phyloP scores from a whole-genome alignment of 305 asterid species.

The Coffea humblotiana region DNA sequence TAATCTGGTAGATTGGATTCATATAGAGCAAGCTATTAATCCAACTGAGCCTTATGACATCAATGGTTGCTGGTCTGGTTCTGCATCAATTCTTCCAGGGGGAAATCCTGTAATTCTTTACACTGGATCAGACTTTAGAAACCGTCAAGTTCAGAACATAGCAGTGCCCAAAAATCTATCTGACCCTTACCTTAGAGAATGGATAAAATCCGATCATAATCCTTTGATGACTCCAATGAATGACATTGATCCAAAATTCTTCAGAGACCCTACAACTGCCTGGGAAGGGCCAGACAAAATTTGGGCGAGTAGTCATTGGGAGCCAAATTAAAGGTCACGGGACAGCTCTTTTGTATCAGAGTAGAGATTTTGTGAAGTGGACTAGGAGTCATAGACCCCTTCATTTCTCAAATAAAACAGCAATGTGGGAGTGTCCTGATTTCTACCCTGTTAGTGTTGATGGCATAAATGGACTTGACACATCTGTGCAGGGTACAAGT shows the following conservation, averaged over 20 bases:
- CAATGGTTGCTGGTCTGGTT: constrained; percentile 64
- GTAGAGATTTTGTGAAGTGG: constrained; percentile 55
- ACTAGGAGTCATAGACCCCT: constrained; percentile 32
- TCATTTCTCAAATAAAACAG: constrained; percentile 48
- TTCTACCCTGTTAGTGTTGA: constrained; percentile 45
- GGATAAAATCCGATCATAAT: constrained; percentile 55
- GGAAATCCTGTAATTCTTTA: constrained; percentile 48
- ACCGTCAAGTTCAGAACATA: constrained; percentile 54
- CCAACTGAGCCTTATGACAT: constrained; percentile 53
- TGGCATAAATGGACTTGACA: constrained; percentile 43
- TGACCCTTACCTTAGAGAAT: constrained; percentile 55
- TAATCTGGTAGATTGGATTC: constrained; percentile 63
- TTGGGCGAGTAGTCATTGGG: constrained; percentile 61
- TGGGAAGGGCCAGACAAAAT: constrained; percentile 50
- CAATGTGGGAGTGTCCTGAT: constrained; percentile 86
- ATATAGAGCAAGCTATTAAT: constrained; percentile 41
- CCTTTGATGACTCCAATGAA: constrained; percentile 45
- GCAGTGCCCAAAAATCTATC: constrained; percentile 49
- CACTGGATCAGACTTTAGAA: constrained; percentile 44
- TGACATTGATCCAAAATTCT: constrained; percentile 30
- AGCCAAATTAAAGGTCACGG: constrained; percentile 45
- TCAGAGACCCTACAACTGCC: constrained; percentile 65
- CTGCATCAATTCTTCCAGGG: constrained; percentile 52
- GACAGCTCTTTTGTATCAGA: constrained; percentile 46
- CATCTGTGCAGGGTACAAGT: constrained; percentile 35